Evolutionary conservation across 2,329 filamentous ascomycete species (phyloP), one percentile per base, ranked within the genome.

Genomic region (Diplodia seriata): DNA sequence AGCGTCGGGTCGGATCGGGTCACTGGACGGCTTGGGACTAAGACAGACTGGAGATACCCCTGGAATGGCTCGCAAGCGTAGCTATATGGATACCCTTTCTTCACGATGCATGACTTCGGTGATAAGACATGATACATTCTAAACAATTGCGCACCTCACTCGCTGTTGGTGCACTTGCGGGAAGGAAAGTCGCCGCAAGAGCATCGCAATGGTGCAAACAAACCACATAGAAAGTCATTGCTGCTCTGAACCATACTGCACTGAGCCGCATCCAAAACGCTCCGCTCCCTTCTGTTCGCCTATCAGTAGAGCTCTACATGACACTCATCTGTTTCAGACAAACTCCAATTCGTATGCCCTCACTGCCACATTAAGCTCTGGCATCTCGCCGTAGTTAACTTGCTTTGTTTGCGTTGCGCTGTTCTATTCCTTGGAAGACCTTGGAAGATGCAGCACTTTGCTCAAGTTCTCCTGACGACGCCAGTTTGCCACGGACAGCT

Each of bases 21-120:
- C 12, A 20, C 3, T 18, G 12, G 43, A n/a, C 14, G 15, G 20
- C 23, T 51, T 20, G 31, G 12, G 31, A 18, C 12, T 14, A 20
- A 38, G 47, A 63, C 26, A 38, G n/a, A 43, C 29, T 20, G 33
- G 31, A 38, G 47, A 63, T 51, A 38, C 29, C 59, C 50, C 59
- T 40, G 31, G 31, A 49, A 49, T 15, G 36, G 31, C 29, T 15
- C n/a, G 31, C 59, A 49, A 51, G 38, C 12, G 50, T 40, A 49
- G 40, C 26, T 53, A 47, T 63, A 63, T 63, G 51, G 53, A 51
- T 51, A 47, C 59, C 59, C 50, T 63, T 33, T 63, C 9, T 36
- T 51, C 29, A 63, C 5, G 36, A 15, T 51, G 43, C 7, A 47
- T 40, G 29, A 31, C 47, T 63, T 23, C 7, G 18, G 2, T 5